Conservation (phyloP, 768 basidiomycete species). For the Boletus bicolor region DNA sequence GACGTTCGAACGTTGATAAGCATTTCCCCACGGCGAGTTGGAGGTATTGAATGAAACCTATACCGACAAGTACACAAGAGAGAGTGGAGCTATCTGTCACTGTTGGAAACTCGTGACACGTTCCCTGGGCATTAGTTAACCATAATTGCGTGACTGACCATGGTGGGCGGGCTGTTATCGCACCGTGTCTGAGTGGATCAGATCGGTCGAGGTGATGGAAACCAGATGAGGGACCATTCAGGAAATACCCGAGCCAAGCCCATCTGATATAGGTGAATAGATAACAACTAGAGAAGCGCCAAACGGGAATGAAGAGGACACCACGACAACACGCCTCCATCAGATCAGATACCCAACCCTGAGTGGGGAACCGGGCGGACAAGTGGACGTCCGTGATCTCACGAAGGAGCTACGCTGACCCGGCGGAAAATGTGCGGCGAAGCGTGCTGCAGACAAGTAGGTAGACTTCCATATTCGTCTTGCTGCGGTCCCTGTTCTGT, state of each 20-base stretch:
- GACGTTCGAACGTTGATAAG: neutral
- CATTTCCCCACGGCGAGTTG: neutral
- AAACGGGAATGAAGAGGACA: neutral
- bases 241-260: neutral
- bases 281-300: neutral
- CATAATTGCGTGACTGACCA: neutral
- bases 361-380: neutral
- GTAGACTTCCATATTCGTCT: neutral
- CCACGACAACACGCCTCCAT: neutral
- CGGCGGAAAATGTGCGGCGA: neutral
- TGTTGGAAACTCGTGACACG: too few species aligned
- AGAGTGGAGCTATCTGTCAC: neutral
- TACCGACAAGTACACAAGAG: neutral
- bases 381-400: neutral
- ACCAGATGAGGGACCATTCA: neutral
- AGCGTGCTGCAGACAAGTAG: too few species aligned
- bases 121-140: neutral
- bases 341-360: neutral
- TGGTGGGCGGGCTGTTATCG: too few species aligned
- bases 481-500: neutral
- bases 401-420: neutral
- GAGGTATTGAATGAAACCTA: neutral
- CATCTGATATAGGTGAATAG: neutral
- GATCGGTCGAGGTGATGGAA: too few species aligned
- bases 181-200: too few species aligned